Base-by-base conservation (phyloP, 1,284 basidiomycete species). In the Malassezia dermatis region DNA sequence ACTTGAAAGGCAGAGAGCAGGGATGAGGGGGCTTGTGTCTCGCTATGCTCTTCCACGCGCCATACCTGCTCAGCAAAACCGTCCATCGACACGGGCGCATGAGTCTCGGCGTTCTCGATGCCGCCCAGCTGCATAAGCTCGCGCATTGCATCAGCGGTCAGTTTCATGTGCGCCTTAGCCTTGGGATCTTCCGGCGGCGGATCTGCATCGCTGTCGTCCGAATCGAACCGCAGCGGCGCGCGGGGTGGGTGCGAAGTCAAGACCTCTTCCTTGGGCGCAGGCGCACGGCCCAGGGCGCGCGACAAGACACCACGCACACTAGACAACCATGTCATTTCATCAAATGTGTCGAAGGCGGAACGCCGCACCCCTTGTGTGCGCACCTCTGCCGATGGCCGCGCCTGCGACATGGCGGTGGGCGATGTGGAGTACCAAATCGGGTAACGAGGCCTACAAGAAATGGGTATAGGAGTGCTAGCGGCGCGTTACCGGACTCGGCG, bases 401-500 rank as follows among this genome's bases (percentile, higher is more conserved):
- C 41, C 19, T 26, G 31, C 27, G 42, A 19, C 43, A 48, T 48
- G 46, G 39, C 23, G 41, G 40, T 26, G 24, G 47, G 19, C 19
- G 6, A 83, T 81, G 65, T 83, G 88, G 58, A 43, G 24, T n/a
- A 3, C 8, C 5, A 11, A 13, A 15, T 13, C 32, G 15, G 13
- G 32, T 34, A 7, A 34, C 32, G 32, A 34, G 62, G 60, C 41
- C 51, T 64, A 1, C 39, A 60, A 0, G 41, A 40, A 32, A 28
- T 42, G 31, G 27, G 43, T 17, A 15, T 43, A 34, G 31, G 34
- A 32, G 12, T 5, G 96, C 75, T 95, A n/a, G 10, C 48, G 48
- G 4, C 46, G 43, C 21, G 41, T 13, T 15, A 45, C 30, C 10
- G 50, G 55, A 30, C 59, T 55, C 4, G 55, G 46, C 13, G 51